A percentile compares a stretch with the other conserved stretches of the same genome.
Conservation (phyloP, 2,329 filamentous ascomycete species). For the Ascochyta koolunga region DNA sequence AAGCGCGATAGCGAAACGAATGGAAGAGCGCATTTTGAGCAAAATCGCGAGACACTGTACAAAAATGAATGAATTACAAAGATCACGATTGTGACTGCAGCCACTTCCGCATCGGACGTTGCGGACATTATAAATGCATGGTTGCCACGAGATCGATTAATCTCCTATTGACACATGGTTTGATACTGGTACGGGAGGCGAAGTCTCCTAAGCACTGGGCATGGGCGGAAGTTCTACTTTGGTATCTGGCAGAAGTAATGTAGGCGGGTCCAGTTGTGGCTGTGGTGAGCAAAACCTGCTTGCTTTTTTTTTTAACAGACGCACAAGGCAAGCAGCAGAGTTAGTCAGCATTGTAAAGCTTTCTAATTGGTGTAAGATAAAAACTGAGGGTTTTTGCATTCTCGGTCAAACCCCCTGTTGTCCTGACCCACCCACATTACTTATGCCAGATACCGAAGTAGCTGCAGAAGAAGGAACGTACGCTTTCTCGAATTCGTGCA, state of each 20-base stretch:
- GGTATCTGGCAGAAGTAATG: no score
- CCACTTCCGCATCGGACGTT: not conserved
- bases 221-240: constrained; percentile 1
- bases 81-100: not conserved
- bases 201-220: not conserved
- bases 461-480: not conserved
- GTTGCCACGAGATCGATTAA: constrained; percentile 5
- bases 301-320: no score
- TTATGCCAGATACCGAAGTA: not conserved
- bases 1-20: constrained; percentile 18
- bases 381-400: no score
- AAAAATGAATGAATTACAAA: not conserved
- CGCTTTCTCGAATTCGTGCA: not conserved
- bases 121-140: constrained; percentile 1
- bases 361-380: no score
- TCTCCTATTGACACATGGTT: constrained; percentile 6
- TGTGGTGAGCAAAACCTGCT: no score
- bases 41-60: not conserved
- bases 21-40: constrained; percentile 28
- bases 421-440: no score
- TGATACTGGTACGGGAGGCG: not conserved
- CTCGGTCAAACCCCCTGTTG: no score
- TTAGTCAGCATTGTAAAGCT: no score
- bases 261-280: no score
- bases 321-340: no score